phyloP scores from a whole-genome alignment of 2,329 filamentous ascomycete species.

The Beauveria sp. region DNA sequence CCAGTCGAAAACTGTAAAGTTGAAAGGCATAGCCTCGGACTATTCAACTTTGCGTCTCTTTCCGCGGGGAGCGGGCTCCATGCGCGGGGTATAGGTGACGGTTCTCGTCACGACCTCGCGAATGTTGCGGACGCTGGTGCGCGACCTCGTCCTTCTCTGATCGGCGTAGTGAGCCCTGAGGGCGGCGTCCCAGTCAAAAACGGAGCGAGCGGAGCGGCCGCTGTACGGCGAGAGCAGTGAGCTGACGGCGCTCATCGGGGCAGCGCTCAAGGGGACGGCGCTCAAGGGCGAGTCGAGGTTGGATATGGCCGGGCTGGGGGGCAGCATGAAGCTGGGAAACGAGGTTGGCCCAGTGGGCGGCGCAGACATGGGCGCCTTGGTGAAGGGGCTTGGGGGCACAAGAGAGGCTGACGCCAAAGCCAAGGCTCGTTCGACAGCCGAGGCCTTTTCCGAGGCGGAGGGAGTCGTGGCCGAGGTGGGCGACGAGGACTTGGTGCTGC shows the following conservation, averaged over 20 bases:
- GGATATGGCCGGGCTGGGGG: conserved; percentile 65
- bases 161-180: conserved; percentile 60
- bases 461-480: conserved; percentile 26
- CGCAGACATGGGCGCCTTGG: conserved; percentile 48
- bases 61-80: conserved; percentile 84
- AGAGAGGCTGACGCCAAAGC: conserved; percentile 24
- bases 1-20: background rate
- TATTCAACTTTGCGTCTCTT: conserved; percentile 72
- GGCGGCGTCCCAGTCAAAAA: conserved; percentile 71
- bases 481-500: conserved; percentile 24
- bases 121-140: conserved; percentile 62
- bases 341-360: conserved; percentile 52
- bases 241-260: conserved; percentile 44
- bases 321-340: conserved; percentile 65
- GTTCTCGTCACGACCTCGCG: conserved; percentile 90
- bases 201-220: conserved; percentile 56
- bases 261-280: conserved; percentile 28
- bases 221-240: conserved; percentile 66
- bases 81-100: conserved; percentile 79
- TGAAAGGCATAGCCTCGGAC: conserved; percentile 4
- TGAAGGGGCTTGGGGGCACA: conserved; percentile 38
- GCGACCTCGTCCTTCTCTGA: conserved; percentile 45
- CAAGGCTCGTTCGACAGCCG: background rate
- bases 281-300: conserved; percentile 62
- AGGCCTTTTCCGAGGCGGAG: conserved; percentile 15